Conservation (phyloP, 164 flowering plant genomes). For the Houttuynia cordata region DNA sequence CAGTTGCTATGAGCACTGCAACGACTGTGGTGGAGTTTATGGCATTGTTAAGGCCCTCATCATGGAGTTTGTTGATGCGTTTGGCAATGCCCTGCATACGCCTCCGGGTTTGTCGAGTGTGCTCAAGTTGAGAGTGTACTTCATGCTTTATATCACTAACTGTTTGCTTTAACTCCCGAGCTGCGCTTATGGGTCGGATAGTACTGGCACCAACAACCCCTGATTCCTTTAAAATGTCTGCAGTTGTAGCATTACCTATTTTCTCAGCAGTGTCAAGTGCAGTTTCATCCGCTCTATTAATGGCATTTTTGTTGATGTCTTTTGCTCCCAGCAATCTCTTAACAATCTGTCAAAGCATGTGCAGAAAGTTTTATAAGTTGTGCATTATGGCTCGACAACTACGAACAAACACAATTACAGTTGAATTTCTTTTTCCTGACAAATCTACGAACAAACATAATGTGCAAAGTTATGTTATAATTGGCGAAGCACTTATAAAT, state of each 20-base stretch:
- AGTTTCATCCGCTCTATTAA: conserved; percentile 68
- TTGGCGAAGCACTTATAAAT: too few species aligned
- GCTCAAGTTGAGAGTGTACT: conserved; percentile 84
- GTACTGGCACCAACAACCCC: conserved; percentile 54
- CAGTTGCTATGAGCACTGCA: conserved; percentile 92
- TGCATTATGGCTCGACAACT: too few species aligned
- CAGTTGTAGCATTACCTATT: conserved; percentile 30
- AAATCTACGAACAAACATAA: too few species aligned
- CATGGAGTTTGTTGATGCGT: conserved; percentile 75
- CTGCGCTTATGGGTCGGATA: conserved; percentile 38
- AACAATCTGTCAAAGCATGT: conserved; percentile 35
- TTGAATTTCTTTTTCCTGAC: too few species aligned
- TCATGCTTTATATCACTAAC: conserved; percentile 96
- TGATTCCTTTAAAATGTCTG: conserved; percentile 36
- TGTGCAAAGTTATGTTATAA: too few species aligned
- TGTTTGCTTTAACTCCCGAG: conserved; percentile 78
- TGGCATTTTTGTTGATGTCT: conserved; percentile 35
- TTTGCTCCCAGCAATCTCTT: conserved; percentile 35
- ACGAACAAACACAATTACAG: too few species aligned
- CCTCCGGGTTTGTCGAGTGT: conserved; percentile 68
- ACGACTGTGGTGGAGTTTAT: conserved; percentile 95
- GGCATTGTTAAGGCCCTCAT: conserved; percentile 90
- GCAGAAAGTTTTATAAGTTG: too few species aligned
- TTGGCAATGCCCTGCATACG: conserved; percentile 80
- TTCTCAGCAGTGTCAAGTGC: conserved; percentile 92